Percentiles rank a stretch among this genome's conserved stretches.
phyloP scores from a whole-genome alignment of 805 yeast species.

The Saturnispora besseyi region DNA sequence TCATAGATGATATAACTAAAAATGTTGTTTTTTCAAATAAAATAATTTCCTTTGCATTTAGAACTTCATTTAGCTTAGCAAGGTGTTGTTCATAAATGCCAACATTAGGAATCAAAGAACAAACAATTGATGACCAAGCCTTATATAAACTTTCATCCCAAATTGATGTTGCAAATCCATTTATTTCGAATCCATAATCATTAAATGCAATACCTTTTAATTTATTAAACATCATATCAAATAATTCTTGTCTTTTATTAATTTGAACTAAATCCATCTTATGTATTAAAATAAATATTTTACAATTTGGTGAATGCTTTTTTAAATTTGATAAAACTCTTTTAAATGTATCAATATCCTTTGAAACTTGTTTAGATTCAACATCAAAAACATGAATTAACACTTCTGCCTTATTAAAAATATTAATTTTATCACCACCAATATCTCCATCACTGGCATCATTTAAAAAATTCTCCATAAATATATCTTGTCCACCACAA shows the following conservation, averaged over 20 bases:
- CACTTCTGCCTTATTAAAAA: conserved; percentile 92
- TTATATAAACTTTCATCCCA: conserved; percentile 96
- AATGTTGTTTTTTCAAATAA: conserved; percentile 91
- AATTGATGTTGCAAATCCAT: conserved; percentile 90
- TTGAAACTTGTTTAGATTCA: conserved; percentile 81
- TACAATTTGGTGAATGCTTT: conserved; percentile 82
- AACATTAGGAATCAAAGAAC: conserved; percentile 91
- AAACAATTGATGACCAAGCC: conserved; percentile 96
- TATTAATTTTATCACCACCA: conserved; percentile 55
- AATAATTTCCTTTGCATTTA: conserved; percentile 84
- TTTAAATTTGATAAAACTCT: conserved; percentile 74
- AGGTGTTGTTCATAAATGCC: conserved; percentile 67
- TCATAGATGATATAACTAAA: conserved; percentile 60
- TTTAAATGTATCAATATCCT: conserved; percentile 87
- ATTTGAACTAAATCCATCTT: conserved; percentile 93
- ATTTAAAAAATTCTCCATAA: conserved; percentile 76
- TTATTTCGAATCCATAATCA: conserved; percentile 53
- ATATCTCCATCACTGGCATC: conserved; percentile 16
- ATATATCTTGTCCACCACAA: conserved; percentile 96
- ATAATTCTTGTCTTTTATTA: conserved; percentile 76
- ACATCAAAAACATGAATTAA: conserved; percentile 94
- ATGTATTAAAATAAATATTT: conserved; percentile 83
- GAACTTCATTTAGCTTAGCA: conserved; percentile 57
- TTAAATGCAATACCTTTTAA: conserved; percentile 58
- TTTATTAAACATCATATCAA: conserved; percentile 75